phyloP scores from a whole-genome alignment of 2,329 filamentous ascomycete species.

The Scolecobasidium constrictum region DNA sequence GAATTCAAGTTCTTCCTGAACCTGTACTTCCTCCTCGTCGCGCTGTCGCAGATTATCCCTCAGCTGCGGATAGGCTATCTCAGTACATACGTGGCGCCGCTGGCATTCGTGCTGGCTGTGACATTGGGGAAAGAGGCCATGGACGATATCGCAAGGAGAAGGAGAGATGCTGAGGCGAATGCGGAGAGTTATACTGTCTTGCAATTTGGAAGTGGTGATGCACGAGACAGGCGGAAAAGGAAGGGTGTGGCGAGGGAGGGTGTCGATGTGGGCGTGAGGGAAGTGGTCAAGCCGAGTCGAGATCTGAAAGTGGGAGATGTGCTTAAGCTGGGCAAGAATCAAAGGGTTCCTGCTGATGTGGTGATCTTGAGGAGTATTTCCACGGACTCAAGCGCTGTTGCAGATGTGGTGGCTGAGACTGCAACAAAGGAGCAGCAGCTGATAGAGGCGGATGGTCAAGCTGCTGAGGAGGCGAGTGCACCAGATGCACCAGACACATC shows the following conservation, averaged over 20 bases:
- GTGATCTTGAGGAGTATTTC: slow-evolving; percentile 65
- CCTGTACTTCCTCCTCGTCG: slow-evolving; percentile 95
- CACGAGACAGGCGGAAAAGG: slow-evolving; percentile 14
- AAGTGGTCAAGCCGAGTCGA: slow-evolving; percentile 69
- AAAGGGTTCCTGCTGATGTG: slow-evolving; percentile 88
- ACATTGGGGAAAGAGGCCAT: slow-evolving; percentile 92
- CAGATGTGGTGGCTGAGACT: slow-evolving; percentile 1
- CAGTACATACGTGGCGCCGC: slow-evolving; percentile 82
- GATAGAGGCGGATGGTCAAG: slow-evolving; percentile 4
- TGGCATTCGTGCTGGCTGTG: slow-evolving; percentile 84
- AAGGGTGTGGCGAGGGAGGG: slow-evolving; percentile 13
- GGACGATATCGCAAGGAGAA: slow-evolving; percentile 79
- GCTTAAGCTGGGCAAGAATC: slow-evolving; percentile 83
- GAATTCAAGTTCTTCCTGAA: slow-evolving; percentile 99
- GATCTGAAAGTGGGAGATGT: slow-evolving; percentile 92
- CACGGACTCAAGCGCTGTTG: slow-evolving; percentile 36
- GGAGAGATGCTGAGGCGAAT: slow-evolving; percentile 87
- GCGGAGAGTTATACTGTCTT: slow-evolving; percentile 78
- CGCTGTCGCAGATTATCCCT: slow-evolving; percentile 85
- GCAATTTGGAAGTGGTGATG: slow-evolving; percentile 38
- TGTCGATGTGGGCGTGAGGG: slow-evolving; percentile 36
- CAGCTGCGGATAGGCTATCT: slow-evolving; percentile 86
- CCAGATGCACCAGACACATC: slow-evolving; percentile 12
- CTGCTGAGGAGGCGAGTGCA: neutral
- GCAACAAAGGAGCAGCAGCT: slow-evolving; percentile 1